Base-by-base conservation (phyloP, 495 filamentous ascomycete species). In the Apiosordaria backusii region DNA sequence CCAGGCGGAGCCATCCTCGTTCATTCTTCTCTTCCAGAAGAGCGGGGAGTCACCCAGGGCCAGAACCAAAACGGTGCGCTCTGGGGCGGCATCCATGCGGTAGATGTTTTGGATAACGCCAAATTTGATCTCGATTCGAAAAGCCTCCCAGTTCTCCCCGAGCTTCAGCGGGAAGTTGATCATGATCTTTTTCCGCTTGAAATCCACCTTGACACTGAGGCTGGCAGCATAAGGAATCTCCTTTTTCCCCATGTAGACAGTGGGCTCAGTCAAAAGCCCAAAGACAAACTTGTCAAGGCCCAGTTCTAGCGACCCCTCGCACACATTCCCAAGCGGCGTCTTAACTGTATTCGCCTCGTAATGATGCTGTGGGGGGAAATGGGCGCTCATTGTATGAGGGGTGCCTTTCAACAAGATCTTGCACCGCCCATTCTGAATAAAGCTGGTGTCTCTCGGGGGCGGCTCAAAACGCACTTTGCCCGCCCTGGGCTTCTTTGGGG, bases 41-140 rank as follows among this genome's bases (percentile, higher is more conserved):
- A 84, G 67, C 0, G 93, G 89, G 4, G 95, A 87, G 29, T 82
- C 84, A 4, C 85, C 79, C 23, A 95, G 73, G 0, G 84, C 74
- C 16, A 92, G 85, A 13, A 92, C 70, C 4, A 92, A 72, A 0
- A 72, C 70, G 35, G 81, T 76, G 0, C 74, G 70, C 0, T 67
- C 50, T 3, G 74, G 58, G 18, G 80, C 71, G 0, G 70, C 57
- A 21, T 78, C 71, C 0, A 81, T 70, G 59, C 84, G 79, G 65
- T 86, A 77, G 1, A 96, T 77, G 3, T 76, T 76, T 25, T 83
- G 76, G 40, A 95, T 69, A 54, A 90, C 86, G 23, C 78, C 68
- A 65, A 97, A 88, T 16, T 84, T 86, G 2, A 97, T 82, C 2
- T 79, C 82, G 40, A 92, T 77, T 67, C 77, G 79, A 61, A 78